Base-by-base conservation (phyloP, 2,329 filamentous ascomycete genomes). In the Tolypocladium ovalisporum region DNA sequence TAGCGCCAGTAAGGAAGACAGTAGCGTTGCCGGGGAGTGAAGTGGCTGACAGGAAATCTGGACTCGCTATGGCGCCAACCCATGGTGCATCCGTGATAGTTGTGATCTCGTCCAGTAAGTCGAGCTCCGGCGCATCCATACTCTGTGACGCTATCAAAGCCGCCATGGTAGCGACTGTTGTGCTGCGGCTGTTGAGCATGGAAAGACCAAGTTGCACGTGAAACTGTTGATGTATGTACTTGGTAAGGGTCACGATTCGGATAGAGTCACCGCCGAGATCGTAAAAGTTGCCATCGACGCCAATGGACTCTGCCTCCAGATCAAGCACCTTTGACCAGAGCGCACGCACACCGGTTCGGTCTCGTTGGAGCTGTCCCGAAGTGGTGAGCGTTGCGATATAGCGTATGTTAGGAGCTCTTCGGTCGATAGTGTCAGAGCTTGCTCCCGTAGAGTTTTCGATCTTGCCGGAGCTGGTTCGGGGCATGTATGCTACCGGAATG, bases 401-500 rank as follows among this genome's bases (percentile, higher is more conserved):
- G 42, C 42, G 22, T 44, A 44, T 17, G 42, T 47, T 15, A 47
- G 19, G 5, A 47, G 24, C 42, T 29, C 42, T 29, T 47, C 42
- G 4, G 42, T 47, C 2, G 42, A 29, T 15, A 47, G 12, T 2
- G 2, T 47, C 24, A 29, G 24, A 24, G 42, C 42, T 29, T 47
- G 42, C 4, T 47, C 42, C 24, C 42, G 42, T 24, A 47, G 15
- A 5, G 42, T 29, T 15, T 29, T 47, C 42, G 29, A 47, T 47
- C 42, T 47, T 47, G 24, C 42, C 53, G 8, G 60, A 61, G 1
- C 54, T 57, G 34, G 57, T 59, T 17, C 59, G 27, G 17, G 61
- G 61, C 56, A 62, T 62, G 44, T 42, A 49, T 15, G 19, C 42
- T n/a, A 52, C 55, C 19, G 54, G 52, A 8, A 62, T 47, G 52